Evolutionary conservation across 2,329 filamentous ascomycete genomes (phyloP), one percentile per base, ranked within the genome.

Genomic region (Aspergillus sclerotialis): DNA sequence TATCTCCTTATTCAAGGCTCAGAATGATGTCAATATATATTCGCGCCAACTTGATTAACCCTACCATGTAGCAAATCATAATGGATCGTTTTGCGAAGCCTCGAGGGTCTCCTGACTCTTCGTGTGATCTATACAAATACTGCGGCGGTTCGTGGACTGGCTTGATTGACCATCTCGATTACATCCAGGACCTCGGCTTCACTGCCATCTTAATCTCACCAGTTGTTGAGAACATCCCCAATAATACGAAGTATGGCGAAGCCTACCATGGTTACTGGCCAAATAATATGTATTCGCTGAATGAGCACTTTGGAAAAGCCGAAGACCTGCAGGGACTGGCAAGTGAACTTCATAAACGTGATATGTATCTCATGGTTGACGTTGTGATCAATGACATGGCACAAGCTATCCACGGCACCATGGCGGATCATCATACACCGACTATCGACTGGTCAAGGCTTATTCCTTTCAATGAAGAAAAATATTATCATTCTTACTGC

Each of bases 121-220:
- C 40, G 2, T 47, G 41, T 28, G 35, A 44, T 29, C 32, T 32
- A 6, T 37, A 23, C 17, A 51, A 53, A 16, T 80, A 79, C 55
- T 82, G 78, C 44, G 76, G 76, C 26, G 78, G 78, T 11, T 76
- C 72, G 1, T 82, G 73, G 49, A 56, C 63, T 33, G 78, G 78
- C 5, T 64, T 82, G 18, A 65, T 71, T 44, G 67, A 72, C 39
- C 37, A 66, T 31, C 50, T 70, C n/a, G 66, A 69, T 44, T 70
- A 70, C 43, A 69, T 70, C 42, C 53, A 67, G 35, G 55, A 48
- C 15, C 52, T 67, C 36, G 66, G 67, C 2, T 69, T 70, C 28
- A 43, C 43, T 48, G 63, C 53, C 49, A 60, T 32, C 49, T 65
- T 40, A 39, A 54, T 54, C 31, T 53, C 62, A 1, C 65, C 65